These are phyloP conservation scores for Chrysoporthe cubensis DNA, from an alignment of 2,329 filamentous ascomycete genomes.

Conservation along the genomic window DNA sequence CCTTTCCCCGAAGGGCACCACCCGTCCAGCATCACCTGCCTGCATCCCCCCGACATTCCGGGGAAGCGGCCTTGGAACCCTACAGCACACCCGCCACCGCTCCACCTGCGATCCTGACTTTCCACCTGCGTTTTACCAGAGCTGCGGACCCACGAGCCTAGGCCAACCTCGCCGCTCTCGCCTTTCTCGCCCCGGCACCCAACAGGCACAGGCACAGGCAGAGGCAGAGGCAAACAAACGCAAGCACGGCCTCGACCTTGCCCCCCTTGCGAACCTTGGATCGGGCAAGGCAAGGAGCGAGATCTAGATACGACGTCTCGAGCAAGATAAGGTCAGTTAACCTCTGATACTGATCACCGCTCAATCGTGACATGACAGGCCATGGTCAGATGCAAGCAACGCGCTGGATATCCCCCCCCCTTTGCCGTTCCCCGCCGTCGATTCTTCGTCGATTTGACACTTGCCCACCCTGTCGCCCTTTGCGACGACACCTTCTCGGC, in stretches of 20 bases:
- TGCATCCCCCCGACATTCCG: background rate
- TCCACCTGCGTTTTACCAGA: conserved; percentile 1
- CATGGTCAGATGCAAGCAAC: conserved; percentile 2
- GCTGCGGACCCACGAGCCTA: conserved; percentile 3
- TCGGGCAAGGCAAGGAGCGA: conserved; percentile 3
- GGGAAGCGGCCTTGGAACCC: background rate
- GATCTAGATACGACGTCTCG: conserved; percentile 9
- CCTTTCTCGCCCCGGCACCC: background rate
- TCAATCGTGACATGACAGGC: conserved; percentile 5
- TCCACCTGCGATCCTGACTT: background rate
- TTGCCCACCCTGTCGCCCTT: background rate
- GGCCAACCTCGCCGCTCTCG: background rate
- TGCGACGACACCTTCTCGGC: background rate
- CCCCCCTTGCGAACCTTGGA: background rate
- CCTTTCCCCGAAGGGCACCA: conserved; percentile 1
- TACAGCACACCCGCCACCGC: background rate
- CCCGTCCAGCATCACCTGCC: background rate
- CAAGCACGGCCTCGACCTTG: background rate
- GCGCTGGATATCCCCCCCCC: background rate
- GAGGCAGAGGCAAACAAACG: background rate
- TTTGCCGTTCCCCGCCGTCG: background rate
- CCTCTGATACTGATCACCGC: background rate
- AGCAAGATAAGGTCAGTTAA: conserved; percentile 10
- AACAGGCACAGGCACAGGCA: background rate
- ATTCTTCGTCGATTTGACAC: background rate